phyloP scores from a whole-genome alignment of 306 rosid genomes.

The Dalbergia cultrata region DNA sequence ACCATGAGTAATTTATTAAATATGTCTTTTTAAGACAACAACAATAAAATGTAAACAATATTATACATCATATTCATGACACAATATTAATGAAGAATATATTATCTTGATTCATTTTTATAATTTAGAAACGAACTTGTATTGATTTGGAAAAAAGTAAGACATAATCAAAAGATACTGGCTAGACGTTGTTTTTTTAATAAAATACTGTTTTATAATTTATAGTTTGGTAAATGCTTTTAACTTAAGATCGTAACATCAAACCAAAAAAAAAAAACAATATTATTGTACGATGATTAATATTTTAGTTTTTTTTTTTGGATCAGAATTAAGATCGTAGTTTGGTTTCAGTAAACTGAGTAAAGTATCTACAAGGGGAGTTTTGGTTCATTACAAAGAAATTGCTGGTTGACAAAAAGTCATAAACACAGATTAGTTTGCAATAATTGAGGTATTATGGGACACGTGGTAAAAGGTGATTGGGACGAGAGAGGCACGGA shows the following conservation, averaged over 20 bases:
- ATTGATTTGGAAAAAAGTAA: too few species aligned
- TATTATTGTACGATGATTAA: too few species aligned
- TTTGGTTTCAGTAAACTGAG: not conserved
- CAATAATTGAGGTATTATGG: conserved; percentile 8
- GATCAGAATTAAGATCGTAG: not conserved
- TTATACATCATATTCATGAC: conserved; percentile 2
- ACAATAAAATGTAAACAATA: not conserved
- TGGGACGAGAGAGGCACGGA: not conserved
- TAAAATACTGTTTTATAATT: too few species aligned
- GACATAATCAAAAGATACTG: too few species aligned
- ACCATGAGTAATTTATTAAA: conserved; percentile 13
- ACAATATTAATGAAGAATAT: not conserved
- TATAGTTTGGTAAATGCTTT: too few species aligned
- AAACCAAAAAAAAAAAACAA: too few species aligned
- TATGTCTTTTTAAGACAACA: not conserved
- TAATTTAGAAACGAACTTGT: not conserved
- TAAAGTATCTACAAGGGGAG: not conserved
- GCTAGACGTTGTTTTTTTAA: too few species aligned
- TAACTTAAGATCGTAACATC: too few species aligned
- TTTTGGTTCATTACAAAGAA: not conserved
- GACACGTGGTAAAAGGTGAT: not conserved
- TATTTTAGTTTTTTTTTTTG: too few species aligned
- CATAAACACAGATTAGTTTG: not conserved
- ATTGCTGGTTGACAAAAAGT: not conserved
- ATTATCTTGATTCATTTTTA: not conserved